These are phyloP conservation scores for Skeletonema marinoi DNA, from an alignment of 108 stramenopile genomes.

Conservation along the genomic window DNA sequence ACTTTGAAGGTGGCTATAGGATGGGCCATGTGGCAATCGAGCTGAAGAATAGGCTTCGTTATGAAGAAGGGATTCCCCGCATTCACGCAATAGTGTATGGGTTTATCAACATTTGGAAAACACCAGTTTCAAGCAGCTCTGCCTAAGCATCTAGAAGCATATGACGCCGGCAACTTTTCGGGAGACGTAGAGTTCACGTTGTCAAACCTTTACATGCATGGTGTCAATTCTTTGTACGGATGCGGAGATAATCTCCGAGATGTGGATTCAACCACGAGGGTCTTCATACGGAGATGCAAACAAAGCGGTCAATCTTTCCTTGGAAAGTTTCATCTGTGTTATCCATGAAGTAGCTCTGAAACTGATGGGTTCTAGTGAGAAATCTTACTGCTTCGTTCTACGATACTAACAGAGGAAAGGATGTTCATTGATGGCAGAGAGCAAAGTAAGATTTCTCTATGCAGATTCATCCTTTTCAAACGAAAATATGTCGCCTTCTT, in stretches of 20 bases:
- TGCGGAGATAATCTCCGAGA: slow-evolving; percentile 13
- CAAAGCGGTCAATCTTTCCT: not conserved
- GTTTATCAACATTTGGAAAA: slow-evolving; percentile 30
- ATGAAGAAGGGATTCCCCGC: slow-evolving; percentile 14
- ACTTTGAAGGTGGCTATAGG: slow-evolving; percentile 46
- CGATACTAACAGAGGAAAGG: slow-evolving; percentile 15
- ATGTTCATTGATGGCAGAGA: not conserved
- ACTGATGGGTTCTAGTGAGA: not conserved
- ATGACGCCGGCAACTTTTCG: not conserved
- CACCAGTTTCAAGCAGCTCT: slow-evolving; percentile 21
- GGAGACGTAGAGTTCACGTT: slow-evolving; percentile 9
- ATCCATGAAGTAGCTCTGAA: not conserved
- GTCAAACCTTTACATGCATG: slow-evolving; percentile 5
- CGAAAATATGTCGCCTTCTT: slow-evolving; percentile 13
- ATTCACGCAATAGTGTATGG: slow-evolving; percentile 18
- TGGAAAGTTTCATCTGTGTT: not conserved
- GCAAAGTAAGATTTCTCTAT: not conserved
- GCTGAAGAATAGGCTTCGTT: not conserved
- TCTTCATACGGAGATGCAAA: not conserved
- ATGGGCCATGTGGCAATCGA: slow-evolving; percentile 38
- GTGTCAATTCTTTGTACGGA: not conserved
- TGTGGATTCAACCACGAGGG: slow-evolving; percentile 1
- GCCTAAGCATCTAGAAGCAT: slow-evolving; percentile 3
- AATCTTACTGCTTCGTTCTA: not conserved
- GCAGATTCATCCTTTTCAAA: slow-evolving; percentile 3